Evolutionary conservation across 768 basidiomycete species (phyloP), one percentile per base, ranked within the genome.

Genomic region (Mycena filopes): DNA sequence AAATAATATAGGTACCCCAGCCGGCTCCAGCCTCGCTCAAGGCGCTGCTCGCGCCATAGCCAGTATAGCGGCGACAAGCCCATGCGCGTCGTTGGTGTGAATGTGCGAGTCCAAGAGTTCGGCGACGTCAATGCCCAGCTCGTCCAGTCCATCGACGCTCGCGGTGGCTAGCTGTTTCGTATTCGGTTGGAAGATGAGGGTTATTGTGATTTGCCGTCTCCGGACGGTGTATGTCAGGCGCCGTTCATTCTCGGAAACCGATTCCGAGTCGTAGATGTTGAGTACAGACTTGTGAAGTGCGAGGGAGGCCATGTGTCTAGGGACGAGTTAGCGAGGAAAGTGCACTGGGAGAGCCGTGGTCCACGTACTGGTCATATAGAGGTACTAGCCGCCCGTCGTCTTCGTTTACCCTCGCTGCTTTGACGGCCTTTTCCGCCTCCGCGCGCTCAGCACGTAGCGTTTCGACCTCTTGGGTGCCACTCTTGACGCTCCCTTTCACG

Each of bases 241-340:
- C 28, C 95, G 81, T 73, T 94, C 92, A 76, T 94, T 93, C 63
- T 93, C 92, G 1, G 93, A 88, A 28, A 82, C 83, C 1, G 84
- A 79, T 29, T 86, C 81, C 6, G 85, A 86, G 12, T 87, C 85
- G 57, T 85, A 79, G 66, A 95, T 83, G 46, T 84, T 84, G 46
- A 86, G 79, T 16, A 93, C 77, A 0, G 85, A 82, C 25, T 84
- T 86, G 65, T 96, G 92, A 9, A 93, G 76, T 3, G 81, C 76
- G 45, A 93, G 81, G 0, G 90, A 87, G 0, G 88, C 87, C 5
- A 87, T 88, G 69, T 89, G 91, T 92, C 94, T 28, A 63, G 28
- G 20, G 57, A 12, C 20, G 57, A 31, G 18, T 48, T 55, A 12
- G 47, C 45, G n/a, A 51, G 40, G 25, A 13, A 31, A 46, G 26